Evolutionary conservation across 2,329 filamentous ascomycete genomes (phyloP).

Genomic region (Ceratocystis albifundus): DNA sequence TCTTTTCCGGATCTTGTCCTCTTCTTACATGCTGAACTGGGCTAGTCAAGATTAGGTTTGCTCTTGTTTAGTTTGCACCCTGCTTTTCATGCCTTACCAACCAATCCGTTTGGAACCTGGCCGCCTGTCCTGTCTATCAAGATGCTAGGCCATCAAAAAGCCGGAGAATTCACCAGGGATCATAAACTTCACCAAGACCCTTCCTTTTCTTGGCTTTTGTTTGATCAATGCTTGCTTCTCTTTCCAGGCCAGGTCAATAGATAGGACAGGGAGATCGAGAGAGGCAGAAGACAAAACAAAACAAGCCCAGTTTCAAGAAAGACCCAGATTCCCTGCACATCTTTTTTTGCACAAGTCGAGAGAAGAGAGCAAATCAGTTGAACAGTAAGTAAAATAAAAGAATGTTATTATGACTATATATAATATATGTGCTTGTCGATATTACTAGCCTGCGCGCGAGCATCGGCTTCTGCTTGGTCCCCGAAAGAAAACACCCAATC

Average conservation of each 20-base stretch:
- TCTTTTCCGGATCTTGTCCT: no score
- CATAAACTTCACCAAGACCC: neutral
- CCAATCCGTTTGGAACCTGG: neutral
- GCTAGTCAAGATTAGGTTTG: no score
- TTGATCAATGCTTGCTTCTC: no score
- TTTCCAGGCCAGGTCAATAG: neutral
- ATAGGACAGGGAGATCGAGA: no score
- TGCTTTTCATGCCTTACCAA: no score
- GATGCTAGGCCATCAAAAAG: neutral
- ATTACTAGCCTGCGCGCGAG: constrained; percentile 5
- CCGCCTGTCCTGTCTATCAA: neutral
- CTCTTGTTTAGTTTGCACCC: no score
- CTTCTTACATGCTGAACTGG: no score
- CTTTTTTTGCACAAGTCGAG: no score
- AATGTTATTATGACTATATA: constrained; percentile 3
- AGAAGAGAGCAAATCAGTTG: neutral
- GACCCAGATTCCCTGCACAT: no score
- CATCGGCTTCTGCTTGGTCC: constrained; percentile 10
- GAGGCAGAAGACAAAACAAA: no score
- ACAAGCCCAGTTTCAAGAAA: no score
- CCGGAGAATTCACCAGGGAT: neutral
- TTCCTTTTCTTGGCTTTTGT: neutral
- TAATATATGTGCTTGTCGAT: neutral
- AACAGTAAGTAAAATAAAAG: neutral
- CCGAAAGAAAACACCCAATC: neutral